Base-by-base conservation (phyloP, 164 flowering plant genomes). In the Liquidambar formosana region DNA sequence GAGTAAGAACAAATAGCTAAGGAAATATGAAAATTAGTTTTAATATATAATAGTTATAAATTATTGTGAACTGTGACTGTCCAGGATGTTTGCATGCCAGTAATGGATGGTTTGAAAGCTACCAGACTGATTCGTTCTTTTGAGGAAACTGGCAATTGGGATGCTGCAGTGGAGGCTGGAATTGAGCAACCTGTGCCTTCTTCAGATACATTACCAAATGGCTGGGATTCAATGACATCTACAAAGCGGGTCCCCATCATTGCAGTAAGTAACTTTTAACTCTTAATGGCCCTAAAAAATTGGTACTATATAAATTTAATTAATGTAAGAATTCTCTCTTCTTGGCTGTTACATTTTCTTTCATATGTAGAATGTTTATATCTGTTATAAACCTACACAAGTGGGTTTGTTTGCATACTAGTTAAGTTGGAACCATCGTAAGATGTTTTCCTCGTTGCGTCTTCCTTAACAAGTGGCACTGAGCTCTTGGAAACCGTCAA, bases 201-300 rank as follows among this genome's bases (percentile, higher is more conserved):
- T n/a, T n/a, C n/a, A n/a, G n/a, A n/a, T n/a, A n/a, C n/a, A n/a
- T n/a, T n/a, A n/a, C n/a, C n/a, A n/a, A n/a, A n/a, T n/a, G n/a
- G n/a, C n/a, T n/a, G n/a, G n/a, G n/a, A n/a, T n/a, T n/a, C n/a
- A n/a, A n/a, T n/a, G n/a, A n/a, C n/a, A n/a, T n/a, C n/a, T n/a
- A n/a, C n/a, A n/a, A n/a, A n/a, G n/a, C 76, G 91, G 51, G 71
- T 86, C 22, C 93, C 97, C 48, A 91, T 95, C 64, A 79, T 95
- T 53, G 97, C 99, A 33, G 99, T 91, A 68, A 85, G 89, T 59
- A n/a, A 63, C 8, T 66, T 61, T 47, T 1, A 19, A 19, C 16
- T 59, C 65, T 28, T 43, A 22, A 26, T 11, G 27, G 16, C 46
- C 4, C n/a, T 51, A 0, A 26, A 25, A 28, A 62, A 10, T 65